Evolutionary conservation across 1,139 yeast genomes (phyloP).

Genomic region (Hyphopichia wangnamkhiaoensis): DNA sequence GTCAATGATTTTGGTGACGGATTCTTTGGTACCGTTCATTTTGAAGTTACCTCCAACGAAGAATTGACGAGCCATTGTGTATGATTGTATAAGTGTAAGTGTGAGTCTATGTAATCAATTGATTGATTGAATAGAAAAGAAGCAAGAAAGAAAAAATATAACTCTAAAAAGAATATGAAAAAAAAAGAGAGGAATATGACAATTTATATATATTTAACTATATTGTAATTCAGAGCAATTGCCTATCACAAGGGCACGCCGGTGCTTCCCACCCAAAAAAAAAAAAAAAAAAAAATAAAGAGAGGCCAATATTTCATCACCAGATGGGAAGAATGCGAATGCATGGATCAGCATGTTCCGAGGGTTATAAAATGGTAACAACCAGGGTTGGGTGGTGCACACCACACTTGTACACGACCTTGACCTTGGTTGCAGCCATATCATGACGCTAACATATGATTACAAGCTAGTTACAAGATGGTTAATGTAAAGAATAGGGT

Average conservation of each 20-base stretch:
- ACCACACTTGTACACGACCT: not conserved
- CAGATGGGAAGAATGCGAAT: constrained; percentile 2
- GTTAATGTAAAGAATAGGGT: too few relatives aligned
- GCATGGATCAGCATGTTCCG: constrained; percentile 15
- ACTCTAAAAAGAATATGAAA: not conserved
- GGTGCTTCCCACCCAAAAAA: not conserved
- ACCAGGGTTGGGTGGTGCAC: not conserved
- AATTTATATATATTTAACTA: not conserved
- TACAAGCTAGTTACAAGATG: too few relatives aligned
- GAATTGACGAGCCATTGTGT: constrained; percentile 78
- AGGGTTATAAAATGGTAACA: too few relatives aligned
- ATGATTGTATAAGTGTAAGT: not conserved
- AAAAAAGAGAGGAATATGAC: not conserved
- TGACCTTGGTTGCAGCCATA: too few relatives aligned
- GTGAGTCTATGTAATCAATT: not conserved
- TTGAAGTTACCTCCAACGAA: constrained; percentile 99
- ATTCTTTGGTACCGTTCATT: constrained; percentile 92
- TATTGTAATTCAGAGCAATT: constrained; percentile 1
- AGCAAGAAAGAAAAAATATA: not conserved
- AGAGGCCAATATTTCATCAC: constrained; percentile 5
- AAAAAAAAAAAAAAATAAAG: constrained; percentile 1
- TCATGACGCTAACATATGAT: too few relatives aligned
- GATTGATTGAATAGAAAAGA: constrained; percentile 1
- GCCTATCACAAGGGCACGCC: not conserved
- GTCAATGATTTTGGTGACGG: constrained; percentile 81